Conservation (phyloP, 2,329 filamentous ascomycete species). For the Xylariales sp. region DNA sequence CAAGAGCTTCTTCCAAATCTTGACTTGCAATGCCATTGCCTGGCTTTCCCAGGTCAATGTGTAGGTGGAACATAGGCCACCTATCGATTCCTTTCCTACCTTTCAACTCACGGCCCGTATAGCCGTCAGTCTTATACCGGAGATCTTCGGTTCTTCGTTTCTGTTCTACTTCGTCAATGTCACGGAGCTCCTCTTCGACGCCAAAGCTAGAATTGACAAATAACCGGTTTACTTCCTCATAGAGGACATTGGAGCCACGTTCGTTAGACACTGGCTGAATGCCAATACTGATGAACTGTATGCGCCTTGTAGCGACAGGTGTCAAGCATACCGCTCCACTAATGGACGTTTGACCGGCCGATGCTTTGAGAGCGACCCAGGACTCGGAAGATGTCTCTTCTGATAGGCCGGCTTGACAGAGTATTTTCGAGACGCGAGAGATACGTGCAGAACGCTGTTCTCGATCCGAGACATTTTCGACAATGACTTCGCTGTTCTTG, state of each 20-base stretch:
- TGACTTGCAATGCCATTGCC: constrained; percentile 11
- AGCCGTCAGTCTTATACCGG: constrained; percentile 39
- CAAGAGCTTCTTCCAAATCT: constrained; percentile 36
- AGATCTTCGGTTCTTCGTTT: constrained; percentile 14
- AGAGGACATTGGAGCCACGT: constrained; percentile 60
- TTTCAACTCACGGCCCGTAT: constrained; percentile 47
- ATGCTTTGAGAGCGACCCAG: constrained; percentile 71
- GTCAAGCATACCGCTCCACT: constrained; percentile 66
- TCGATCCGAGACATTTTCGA: constrained; percentile 1
- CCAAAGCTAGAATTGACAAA: constrained; percentile 79
- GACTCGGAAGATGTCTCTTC: constrained; percentile 43
- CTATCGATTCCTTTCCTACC: constrained; percentile 65
- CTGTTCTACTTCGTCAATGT: constrained; percentile 29
- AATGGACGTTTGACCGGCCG: constrained; percentile 56
- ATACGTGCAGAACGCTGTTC: constrained; percentile 14
- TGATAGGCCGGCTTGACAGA: constrained; percentile 63
- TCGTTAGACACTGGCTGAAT: constrained; percentile 58
- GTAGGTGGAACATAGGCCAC: constrained; percentile 88
- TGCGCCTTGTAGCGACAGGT: constrained; percentile 65
- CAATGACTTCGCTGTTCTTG: constrained; percentile 17
- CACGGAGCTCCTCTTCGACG: constrained; percentile 42
- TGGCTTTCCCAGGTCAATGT: constrained; percentile 42
- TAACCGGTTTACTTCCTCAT: constrained; percentile 70
- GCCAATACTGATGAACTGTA: constrained; percentile 80
- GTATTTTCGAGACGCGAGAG: constrained; percentile 40